Percentiles rank a stretch among this genome's conserved stretches.
Conservation (phyloP, 176 grass and related monocot genomes). For the Raddia guianensis region DNA sequence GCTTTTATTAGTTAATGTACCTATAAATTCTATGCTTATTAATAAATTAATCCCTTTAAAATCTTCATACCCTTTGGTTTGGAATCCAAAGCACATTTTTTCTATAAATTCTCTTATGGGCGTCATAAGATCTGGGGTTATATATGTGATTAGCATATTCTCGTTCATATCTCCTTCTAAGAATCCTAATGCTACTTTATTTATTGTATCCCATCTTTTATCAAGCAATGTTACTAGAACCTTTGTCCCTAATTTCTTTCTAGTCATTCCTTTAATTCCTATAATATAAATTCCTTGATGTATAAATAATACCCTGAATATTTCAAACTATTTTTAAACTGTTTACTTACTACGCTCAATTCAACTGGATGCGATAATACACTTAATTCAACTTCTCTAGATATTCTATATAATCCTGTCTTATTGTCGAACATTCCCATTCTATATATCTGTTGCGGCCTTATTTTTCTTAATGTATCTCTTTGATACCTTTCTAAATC, state of each 20-base stretch:
- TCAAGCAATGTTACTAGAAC: not conserved
- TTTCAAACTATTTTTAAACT: not conserved
- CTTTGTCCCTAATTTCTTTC: not conserved
- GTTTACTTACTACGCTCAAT: not conserved
- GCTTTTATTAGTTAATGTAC: not conserved
- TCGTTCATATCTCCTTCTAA: not conserved
- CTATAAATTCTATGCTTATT: not conserved
- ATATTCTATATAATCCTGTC: not conserved
- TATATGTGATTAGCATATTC: not conserved
- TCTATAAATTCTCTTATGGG: not conserved
- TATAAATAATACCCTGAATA: not conserved
- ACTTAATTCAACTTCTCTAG: not conserved
- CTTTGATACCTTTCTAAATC: not conserved
- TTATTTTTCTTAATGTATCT: not conserved
- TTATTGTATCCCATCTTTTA: too few relatives aligned
- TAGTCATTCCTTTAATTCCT: not conserved
- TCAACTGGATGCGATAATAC: not conserved
- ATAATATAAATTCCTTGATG: not conserved
- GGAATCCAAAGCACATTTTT: not conserved
- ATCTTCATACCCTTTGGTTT: slow-evolving; percentile 8
- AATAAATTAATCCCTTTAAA: not conserved
- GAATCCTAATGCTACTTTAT: not conserved
- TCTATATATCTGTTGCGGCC: not conserved
- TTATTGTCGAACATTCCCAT: not conserved
- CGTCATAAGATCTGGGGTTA: not conserved